Evolutionary conservation across 345 rosid species (phyloP), one percentile per base, ranked within the genome.

Genomic region (Hibiscus syriacus): DNA sequence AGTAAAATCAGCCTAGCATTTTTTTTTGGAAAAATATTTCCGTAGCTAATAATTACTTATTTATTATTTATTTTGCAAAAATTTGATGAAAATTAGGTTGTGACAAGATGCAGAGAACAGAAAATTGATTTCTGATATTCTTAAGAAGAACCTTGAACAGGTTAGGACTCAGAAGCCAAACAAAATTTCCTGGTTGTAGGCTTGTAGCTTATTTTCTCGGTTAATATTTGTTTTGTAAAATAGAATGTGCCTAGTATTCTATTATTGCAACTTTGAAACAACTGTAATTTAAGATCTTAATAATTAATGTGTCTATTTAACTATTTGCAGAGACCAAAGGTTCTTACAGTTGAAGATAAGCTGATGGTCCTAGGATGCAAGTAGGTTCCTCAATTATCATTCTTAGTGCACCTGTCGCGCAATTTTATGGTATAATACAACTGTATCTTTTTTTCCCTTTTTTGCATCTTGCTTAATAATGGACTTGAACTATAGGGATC

Each of bases 101-200:
- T 94, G 97, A 97, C 97, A 94, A 86, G 99, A 94, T 50, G 85
- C 96, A 6, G 96, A 91, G 84, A 87, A 83, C 74, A 84, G 99
- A 80, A 77, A 73, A 8, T 57, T 91, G 38, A 86, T 94, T 45
- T 54, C 81, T 66, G 82, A 27, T 84, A 85, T 94, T 76, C 91
- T 87, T 55, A 84, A 78, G 84, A 78, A 67, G 84, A 91, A 78
- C 67, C 69, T 83, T 19, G 90, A 84, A 64, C 87, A 87, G 97
- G 99, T 56, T 61, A 36, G 64, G 16, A 22, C 22, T 32, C 34
- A 22, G 61, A 27, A 22, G 10, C 23, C 14, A 14, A 46, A 41
- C 53, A 41, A 43, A 59, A 2, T 22, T 0, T 25, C 2, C 19
- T 3, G 17, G n/a, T n/a, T 8, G 32, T n/a, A n/a, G n/a, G n/a